Percentiles rank a stretch among this genome's conserved stretches.
phyloP scores from a whole-genome alignment of 1,284 basidiomycete genomes.

The Inonotus hispidus region DNA sequence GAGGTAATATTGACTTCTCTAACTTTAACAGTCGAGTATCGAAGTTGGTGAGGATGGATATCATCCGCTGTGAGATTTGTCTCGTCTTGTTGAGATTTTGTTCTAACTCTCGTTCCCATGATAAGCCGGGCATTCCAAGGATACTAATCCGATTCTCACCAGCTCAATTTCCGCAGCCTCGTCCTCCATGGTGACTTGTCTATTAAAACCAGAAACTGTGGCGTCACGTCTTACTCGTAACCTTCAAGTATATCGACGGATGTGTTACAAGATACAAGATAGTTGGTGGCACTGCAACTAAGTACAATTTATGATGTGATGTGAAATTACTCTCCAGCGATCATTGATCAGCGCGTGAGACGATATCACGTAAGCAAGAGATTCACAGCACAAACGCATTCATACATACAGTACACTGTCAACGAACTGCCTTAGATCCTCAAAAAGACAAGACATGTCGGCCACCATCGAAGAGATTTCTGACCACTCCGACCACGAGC shows the following conservation, averaged over 20 bases:
- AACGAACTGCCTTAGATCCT: background rate
- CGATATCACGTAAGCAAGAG: background rate
- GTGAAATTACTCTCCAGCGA: background rate
- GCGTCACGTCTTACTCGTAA: background rate
- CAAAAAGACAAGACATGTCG: slow-evolving; percentile 50
- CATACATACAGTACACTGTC: background rate
- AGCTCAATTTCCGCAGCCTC: slow-evolving; percentile 74
- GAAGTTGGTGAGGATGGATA: slow-evolving; percentile 70
- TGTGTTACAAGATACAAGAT: no score
- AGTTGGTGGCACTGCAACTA: no score
- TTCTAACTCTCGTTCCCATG: slow-evolving; percentile 52
- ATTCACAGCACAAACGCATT: background rate
- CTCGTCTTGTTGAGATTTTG: slow-evolving; percentile 80
- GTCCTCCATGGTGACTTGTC: slow-evolving; percentile 59
- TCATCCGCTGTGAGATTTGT: slow-evolving; percentile 79
- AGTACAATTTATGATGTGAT: no score
- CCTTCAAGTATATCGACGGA: no score
- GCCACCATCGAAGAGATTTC: slow-evolving; percentile 83
- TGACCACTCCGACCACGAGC: slow-evolving; percentile 63
- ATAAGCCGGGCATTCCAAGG: background rate
- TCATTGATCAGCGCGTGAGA: background rate
- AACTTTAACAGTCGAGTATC: slow-evolving; percentile 71
- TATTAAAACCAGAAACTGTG: background rate
- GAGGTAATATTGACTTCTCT: slow-evolving; percentile 73
- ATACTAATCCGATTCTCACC: slow-evolving; percentile 29